Evolutionary conservation across 495 filamentous ascomycete genomes (phyloP), one percentile per base, ranked within the genome.

Genomic region (Talaromyces trachyspermus): DNA sequence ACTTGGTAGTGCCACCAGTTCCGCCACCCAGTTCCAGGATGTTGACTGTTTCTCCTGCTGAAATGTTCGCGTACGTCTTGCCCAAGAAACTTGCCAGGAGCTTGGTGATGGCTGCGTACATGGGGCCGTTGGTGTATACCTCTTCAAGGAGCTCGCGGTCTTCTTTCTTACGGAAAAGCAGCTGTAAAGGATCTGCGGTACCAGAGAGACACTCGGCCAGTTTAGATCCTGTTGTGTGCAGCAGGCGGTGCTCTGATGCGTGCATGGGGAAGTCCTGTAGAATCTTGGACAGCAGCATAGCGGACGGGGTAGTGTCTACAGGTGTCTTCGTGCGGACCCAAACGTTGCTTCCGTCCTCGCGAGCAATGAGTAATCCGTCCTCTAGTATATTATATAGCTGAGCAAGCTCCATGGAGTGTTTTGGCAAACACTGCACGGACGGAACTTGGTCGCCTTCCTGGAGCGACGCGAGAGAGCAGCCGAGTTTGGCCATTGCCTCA

Each of bases 1-100:
- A 55, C 19, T 48, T 54, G 2, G 70, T 70, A 1, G 70, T 72
- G 1, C 67, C 68, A 17, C 70, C 70, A 2, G 69, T 72, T 5
- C 70, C 72, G 10, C 57, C 71, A 11, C 71, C 70, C 18, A 75
- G 49, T 41, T 74, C 70, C 1, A 74, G 52, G 29, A 75, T 67
- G 14, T 56, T 52, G 10, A 69, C 10, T 48, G 52, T 3, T 49
- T 12, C 12, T 40, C 30, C 32, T 11, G 5, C 39, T 15, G 8
- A 39, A 15, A 7, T 37, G 11, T 8, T 35, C 26, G 17, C 18
- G 17, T 50, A 33, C 3, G 39, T 30, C 3, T 49, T 32, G 14
- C 15, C 30, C 6, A 58, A 33, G 15, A 50, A 58, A n/a, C n/a
- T 24, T 19, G 2, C 37, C 19, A 53, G 12, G 3, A 19, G 22